phyloP scores from a whole-genome alignment of 2,329 filamentous ascomycete genomes.

The Botrytis squamosa region DNA sequence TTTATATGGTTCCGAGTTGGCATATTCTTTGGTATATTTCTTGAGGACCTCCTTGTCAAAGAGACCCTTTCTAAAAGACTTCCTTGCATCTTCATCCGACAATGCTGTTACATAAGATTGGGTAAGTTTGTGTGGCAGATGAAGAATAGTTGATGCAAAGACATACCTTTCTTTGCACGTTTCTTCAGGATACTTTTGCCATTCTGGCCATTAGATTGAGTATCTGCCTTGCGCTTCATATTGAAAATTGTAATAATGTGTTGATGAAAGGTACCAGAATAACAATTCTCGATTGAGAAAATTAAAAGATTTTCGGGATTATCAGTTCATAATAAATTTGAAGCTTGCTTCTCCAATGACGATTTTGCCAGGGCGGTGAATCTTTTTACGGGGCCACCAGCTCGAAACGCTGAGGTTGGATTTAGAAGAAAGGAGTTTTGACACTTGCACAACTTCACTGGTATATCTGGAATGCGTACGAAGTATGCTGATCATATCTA shows the following conservation, averaged over 20 bases:
- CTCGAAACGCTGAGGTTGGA: neutral
- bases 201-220: slow-evolving; percentile 44
- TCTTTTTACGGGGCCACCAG: neutral
- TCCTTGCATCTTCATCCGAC: slow-evolving; percentile 36
- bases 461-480: neutral
- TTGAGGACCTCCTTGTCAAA: slow-evolving; percentile 60
- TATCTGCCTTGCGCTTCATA: slow-evolving; percentile 62
- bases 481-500: neutral
- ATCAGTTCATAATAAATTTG: slow-evolving; percentile 23
- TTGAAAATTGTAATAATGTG: slow-evolving; percentile 27
- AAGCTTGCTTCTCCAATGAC: slow-evolving; percentile 12
- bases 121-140: slow-evolving; percentile 26
- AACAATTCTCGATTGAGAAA: neutral
- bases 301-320: slow-evolving; percentile 14
- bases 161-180: slow-evolving; percentile 48
- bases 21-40: slow-evolving; percentile 61
- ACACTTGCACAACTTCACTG: slow-evolving; percentile 4
- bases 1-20: slow-evolving; percentile 72
- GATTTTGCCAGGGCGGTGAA: slow-evolving; percentile 18
- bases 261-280: neutral
- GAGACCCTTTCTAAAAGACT: slow-evolving; percentile 62
- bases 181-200: slow-evolving; percentile 49
- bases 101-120: slow-evolving; percentile 29
- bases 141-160: slow-evolving; percentile 22
- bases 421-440: neutral